Percentiles rank a stretch among this genome's conserved stretches.
Conservation (phyloP, 1,284 basidiomycete genomes). For the Cerrena zonata region DNA sequence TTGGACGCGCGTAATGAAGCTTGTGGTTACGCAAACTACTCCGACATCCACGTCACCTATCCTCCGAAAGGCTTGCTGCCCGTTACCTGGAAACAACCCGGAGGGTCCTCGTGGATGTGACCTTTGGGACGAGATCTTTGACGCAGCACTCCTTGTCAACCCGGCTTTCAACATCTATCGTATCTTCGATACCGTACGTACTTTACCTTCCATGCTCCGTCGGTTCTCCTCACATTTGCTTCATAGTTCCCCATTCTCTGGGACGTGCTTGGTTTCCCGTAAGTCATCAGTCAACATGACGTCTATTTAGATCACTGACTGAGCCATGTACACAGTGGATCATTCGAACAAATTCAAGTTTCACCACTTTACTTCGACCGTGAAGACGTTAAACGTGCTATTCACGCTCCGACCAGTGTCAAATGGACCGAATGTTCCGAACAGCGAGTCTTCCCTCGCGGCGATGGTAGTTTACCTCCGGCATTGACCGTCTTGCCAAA, state of each 20-base stretch:
- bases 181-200: constrained; percentile 59
- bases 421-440: constrained; percentile 62
- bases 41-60: constrained; percentile 57
- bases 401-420: constrained; percentile 63
- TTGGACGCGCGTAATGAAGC: constrained; percentile 46
- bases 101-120: constrained; percentile 50
- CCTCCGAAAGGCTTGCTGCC: constrained; percentile 56
- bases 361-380: constrained; percentile 61
- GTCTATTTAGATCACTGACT: no score
- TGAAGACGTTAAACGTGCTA: constrained; percentile 62
- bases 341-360: constrained; percentile 45
- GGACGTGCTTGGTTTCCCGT: constrained; percentile 77
- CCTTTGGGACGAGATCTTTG: constrained; percentile 59
- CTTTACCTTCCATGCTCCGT: not conserved
- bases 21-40: constrained; percentile 63
- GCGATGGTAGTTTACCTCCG: constrained; percentile 58
- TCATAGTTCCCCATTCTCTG: constrained; percentile 51
- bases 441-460: constrained; percentile 53
- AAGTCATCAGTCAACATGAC: no score
- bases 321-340: constrained; percentile 39
- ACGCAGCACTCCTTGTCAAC: constrained; percentile 55
- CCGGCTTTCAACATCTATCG: constrained; percentile 74
- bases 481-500: constrained; percentile 60
- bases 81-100: constrained; percentile 49
- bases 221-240: not conserved